Percentiles rank a stretch among this genome's conserved stretches.
These are phyloP conservation scores for Pseudofabraea citricarpa DNA, from an alignment of 2,329 filamentous ascomycete genomes.

Conservation along the genomic window DNA sequence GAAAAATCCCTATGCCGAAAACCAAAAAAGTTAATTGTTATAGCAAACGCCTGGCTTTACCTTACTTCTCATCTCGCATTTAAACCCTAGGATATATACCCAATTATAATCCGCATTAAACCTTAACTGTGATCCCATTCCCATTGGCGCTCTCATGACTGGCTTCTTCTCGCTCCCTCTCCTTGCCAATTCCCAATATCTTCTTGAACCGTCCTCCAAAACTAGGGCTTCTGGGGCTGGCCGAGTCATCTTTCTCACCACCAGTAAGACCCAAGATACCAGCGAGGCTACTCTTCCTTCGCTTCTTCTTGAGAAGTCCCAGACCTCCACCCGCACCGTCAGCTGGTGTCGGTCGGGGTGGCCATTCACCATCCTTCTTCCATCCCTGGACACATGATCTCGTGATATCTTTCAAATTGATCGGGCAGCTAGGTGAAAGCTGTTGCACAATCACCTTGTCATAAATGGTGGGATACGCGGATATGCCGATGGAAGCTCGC, in stretches of 20 bases:
- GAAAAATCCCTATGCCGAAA: too few species aligned
- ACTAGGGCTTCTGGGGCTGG: constrained; percentile 3
- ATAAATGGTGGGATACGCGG: constrained; percentile 78
- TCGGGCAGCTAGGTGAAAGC: constrained; percentile 78
- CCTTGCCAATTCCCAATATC: constrained; percentile 13
- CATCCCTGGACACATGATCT: constrained; percentile 80
- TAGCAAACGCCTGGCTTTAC: too few species aligned
- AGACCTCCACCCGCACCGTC: constrained; percentile 22
- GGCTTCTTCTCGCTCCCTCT: background rate
- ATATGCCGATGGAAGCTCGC: constrained; percentile 68
- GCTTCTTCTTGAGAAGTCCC: constrained; percentile 13
- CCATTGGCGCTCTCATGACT: too few species aligned
- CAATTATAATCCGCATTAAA: too few species aligned
- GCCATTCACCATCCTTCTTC: constrained; percentile 94
- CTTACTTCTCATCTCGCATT: too few species aligned
- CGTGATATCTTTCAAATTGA: constrained; percentile 80
- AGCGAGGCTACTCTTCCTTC: constrained; percentile 22
- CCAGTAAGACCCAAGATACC: constrained; percentile 19
- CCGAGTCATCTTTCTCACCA: constrained; percentile 4
- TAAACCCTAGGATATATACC: too few species aligned
- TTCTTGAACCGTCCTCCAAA: constrained; percentile 16
- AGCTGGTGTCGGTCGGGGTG: constrained; percentile 53
- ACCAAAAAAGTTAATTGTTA: too few species aligned
- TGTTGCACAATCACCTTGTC: constrained; percentile 79
- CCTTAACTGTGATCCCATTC: too few species aligned